Percentiles rank a stretch among this genome's conserved stretches.
These are phyloP conservation scores for Cruciata laevipes DNA, from an alignment of 257 asterid genomes.

Conservation along the genomic window DNA sequence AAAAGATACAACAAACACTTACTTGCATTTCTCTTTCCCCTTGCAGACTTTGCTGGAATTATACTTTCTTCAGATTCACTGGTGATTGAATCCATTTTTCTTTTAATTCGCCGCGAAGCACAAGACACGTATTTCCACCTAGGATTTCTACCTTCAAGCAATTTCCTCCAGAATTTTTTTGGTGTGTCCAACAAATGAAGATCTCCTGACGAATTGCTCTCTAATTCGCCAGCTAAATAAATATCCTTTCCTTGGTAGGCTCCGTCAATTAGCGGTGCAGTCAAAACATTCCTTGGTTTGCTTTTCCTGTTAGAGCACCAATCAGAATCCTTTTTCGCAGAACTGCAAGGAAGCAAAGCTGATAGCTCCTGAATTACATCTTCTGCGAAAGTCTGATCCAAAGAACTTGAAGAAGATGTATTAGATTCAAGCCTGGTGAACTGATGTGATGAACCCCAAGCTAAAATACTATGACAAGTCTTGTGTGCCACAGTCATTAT, in stretches of 20 bases:
- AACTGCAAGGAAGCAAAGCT: constrained; percentile 29
- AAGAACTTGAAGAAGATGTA: constrained; percentile 14
- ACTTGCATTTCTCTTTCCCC: constrained; percentile 25
- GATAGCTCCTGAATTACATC: constrained; percentile 44
- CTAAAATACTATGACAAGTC: constrained; percentile 37
- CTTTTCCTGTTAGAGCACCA: constrained; percentile 9
- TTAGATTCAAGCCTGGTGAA: constrained; percentile 38
- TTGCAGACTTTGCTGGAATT: constrained; percentile 14
- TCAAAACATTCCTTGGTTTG: constrained; percentile 17
- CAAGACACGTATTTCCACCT: constrained; percentile 37
- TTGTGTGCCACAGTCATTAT: constrained; percentile 22
- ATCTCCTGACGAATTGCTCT: constrained; percentile 22
- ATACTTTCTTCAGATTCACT: constrained; percentile 14
- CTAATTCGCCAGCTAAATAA: constrained; percentile 41
- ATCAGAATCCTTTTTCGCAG: constrained; percentile 5
- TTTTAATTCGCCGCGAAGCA: constrained; percentile 27
- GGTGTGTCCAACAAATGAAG: constrained; percentile 20
- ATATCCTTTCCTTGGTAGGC: constrained; percentile 22
- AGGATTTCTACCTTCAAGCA: constrained; percentile 39
- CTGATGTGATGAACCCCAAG: constrained; percentile 49
- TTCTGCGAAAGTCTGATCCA: constrained; percentile 32
- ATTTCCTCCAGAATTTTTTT: constrained; percentile 39
- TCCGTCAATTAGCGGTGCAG: constrained; percentile 33
- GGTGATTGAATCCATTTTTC: constrained; percentile 12
- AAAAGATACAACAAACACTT: not conserved